These are phyloP conservation scores for Penicillium expansum DNA, from an alignment of 2,329 filamentous ascomycete species.

Conservation along the genomic window DNA sequence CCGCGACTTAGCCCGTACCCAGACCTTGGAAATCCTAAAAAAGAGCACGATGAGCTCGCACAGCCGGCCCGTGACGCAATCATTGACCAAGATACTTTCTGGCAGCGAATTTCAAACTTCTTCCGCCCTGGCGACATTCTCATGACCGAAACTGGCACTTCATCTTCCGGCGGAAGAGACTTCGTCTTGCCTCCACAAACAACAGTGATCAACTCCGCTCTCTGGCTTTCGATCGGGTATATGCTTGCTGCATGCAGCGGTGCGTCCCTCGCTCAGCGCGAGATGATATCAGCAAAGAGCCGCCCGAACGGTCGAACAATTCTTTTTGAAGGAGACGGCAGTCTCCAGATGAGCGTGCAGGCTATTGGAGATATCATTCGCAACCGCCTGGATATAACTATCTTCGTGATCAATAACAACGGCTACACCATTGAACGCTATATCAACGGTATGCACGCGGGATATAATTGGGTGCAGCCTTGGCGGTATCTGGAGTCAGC, in stretches of 20 bases:
- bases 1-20: not conserved
- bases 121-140: not conserved
- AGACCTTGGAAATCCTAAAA: not conserved
- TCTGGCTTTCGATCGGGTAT: not conserved
- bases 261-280: not conserved
- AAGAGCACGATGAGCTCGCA: not conserved
- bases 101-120: not conserved
- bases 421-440: not conserved
- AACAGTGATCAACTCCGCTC: not conserved
- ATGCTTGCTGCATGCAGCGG: not conserved
- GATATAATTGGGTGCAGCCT: not conserved
- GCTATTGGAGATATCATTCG: not conserved
- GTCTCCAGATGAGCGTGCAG: not conserved
- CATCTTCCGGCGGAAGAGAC: not conserved
- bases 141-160: not conserved
- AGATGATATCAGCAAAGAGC: not conserved
- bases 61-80: not conserved
- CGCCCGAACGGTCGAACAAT: not conserved
- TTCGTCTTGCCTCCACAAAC: not conserved
- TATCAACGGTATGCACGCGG: not conserved
- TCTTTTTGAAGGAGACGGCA: not conserved
- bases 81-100: not conserved
- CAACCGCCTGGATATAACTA: not conserved
- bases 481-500: not conserved
- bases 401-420: not conserved